These are phyloP conservation scores for Lobulomyces angularis DNA, from an alignment of 192 early-diverging fungal species.

Conservation along the genomic window DNA sequence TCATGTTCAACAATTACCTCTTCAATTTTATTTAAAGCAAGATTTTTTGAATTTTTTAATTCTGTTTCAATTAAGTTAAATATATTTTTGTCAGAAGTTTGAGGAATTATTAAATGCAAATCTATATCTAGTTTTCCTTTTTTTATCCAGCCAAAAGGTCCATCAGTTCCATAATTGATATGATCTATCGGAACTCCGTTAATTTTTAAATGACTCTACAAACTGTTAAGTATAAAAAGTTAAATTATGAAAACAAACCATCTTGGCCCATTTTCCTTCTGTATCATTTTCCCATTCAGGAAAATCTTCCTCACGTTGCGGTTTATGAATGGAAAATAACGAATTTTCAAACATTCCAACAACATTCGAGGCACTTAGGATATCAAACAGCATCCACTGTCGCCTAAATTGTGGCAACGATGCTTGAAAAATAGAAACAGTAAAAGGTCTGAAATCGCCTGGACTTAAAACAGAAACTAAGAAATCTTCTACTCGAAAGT, in stretches of 20 bases:
- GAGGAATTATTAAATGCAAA: constrained; percentile 36
- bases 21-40: constrained; percentile 30
- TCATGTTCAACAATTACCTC: constrained; percentile 18
- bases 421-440: constrained; percentile 75
- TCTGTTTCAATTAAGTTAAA: constrained; percentile 30
- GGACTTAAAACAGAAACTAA: constrained; percentile 77
- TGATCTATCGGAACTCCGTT: constrained; percentile 85
- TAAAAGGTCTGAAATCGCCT: constrained; percentile 70
- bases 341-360: constrained; percentile 91
- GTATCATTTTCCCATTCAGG: background rate
- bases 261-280: constrained; percentile 26
- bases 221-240: constrained; percentile 2
- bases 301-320: constrained; percentile 48
- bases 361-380: constrained; percentile 74
- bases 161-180: constrained; percentile 68
- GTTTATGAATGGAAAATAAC: constrained; percentile 80
- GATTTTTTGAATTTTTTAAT: constrained; percentile 14
- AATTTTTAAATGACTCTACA: constrained; percentile 65
- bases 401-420: constrained; percentile 70
- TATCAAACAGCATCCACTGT: constrained; percentile 87
- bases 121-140: constrained; percentile 73
- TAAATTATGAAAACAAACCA: constrained; percentile 14
- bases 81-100: constrained; percentile 22
- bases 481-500: constrained; percentile 72
- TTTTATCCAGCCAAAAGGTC: constrained; percentile 92